Evolutionary conservation across 1,139 yeast genomes (phyloP).

Genomic region (Arxiozyma slooffiae): DNA sequence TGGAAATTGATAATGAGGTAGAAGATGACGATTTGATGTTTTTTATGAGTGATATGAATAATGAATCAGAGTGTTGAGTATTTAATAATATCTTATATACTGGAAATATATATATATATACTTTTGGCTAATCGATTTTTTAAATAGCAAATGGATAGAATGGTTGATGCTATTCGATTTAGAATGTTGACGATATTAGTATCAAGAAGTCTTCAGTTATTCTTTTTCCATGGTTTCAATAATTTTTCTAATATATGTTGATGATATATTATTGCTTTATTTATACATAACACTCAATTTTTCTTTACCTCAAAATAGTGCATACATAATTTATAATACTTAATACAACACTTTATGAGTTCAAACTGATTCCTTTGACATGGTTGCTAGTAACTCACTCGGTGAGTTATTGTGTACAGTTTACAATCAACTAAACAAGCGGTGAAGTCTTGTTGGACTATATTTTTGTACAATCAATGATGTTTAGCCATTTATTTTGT

Average conservation of each 20-base stretch:
- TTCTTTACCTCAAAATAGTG: no score
- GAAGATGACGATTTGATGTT: conserved; percentile 77
- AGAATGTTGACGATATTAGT: not conserved
- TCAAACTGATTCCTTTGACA: no score
- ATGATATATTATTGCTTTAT: no score
- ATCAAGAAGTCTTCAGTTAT: not conserved
- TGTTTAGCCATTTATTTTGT: not conserved
- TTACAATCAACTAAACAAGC: no score
- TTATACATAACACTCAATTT: no score
- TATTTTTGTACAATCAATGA: not conserved
- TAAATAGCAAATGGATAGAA: not conserved
- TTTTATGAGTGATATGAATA: conserved; percentile 84
- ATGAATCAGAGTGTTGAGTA: conserved; percentile 11
- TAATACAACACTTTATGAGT: no score
- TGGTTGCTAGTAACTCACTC: no score
- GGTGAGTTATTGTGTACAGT: no score
- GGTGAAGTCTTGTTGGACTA: not conserved
- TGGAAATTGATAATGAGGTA: conserved; percentile 32
- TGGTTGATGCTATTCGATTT: not conserved
- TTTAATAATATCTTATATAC: not conserved
- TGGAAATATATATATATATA: not conserved
- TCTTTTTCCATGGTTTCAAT: no score
- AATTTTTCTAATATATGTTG: no score
- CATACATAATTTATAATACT: no score
- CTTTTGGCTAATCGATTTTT: no score